Conservation (phyloP, 1,284 basidiomycete genomes). For the Xanthoconium separans region DNA sequence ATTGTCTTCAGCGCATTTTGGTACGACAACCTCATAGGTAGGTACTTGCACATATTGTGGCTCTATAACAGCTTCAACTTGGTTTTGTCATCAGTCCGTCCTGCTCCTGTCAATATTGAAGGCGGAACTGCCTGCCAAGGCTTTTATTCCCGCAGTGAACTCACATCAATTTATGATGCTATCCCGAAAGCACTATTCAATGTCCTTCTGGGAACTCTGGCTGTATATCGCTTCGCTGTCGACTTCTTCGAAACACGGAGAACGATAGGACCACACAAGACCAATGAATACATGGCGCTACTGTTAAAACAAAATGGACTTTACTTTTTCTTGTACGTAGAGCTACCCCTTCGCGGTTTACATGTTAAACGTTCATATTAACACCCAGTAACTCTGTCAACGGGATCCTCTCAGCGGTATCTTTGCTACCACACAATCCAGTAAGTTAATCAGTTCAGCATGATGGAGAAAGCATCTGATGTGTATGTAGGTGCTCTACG, state of each 20-base stretch:
- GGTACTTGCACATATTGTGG: neutral
- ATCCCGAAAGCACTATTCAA: constrained; percentile 7
- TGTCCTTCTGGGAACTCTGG: constrained; percentile 6
- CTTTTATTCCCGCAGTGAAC: neutral
- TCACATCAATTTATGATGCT: neutral
- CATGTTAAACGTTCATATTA: neutral
- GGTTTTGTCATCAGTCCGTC: neutral
- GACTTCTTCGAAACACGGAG: constrained; percentile 3
- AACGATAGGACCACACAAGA: neutral
- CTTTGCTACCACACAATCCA: neutral
- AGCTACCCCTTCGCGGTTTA: neutral
- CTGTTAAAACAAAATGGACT: constrained; percentile 9
- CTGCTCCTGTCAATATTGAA: neutral
- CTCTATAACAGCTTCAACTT: neutral
- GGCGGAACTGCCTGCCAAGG: neutral
- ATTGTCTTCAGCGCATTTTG: neutral
- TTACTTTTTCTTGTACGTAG: constrained; percentile 14
- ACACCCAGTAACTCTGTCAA: constrained; percentile 2
- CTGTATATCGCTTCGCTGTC: constrained; percentile 4
- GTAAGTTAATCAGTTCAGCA: neutral
- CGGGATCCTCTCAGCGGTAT: neutral
- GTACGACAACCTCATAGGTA: neutral
- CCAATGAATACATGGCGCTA: constrained; percentile 12
- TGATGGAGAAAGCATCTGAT: neutral
- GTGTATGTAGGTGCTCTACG: neutral